phyloP scores from a whole-genome alignment of 2,329 filamentous ascomycete genomes.

The Colletotrichum siamense region DNA sequence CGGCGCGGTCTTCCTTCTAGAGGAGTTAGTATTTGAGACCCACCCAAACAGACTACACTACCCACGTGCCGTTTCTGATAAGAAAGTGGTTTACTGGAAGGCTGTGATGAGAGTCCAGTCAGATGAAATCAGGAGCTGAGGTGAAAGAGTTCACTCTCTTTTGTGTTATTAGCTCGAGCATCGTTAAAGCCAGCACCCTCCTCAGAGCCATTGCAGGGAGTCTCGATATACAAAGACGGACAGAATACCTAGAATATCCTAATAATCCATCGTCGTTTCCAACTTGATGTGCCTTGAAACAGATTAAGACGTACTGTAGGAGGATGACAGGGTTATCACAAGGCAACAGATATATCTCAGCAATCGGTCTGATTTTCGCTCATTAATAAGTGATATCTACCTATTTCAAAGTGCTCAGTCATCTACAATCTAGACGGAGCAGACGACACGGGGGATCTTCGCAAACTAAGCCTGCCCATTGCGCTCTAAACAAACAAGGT shows the following conservation, averaged over 20 bases:
- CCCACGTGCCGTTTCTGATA: neutral
- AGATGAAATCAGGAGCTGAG: neutral
- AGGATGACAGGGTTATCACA: neutral
- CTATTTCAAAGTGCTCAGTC: neutral
- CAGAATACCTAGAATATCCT: neutral
- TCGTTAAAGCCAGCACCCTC: neutral
- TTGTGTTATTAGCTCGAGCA: neutral
- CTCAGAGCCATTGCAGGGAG: neutral
- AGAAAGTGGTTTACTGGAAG: neutral
- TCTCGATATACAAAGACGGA: neutral
- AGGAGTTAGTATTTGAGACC: neutral
- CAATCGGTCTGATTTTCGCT: neutral
- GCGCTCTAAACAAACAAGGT: neutral
- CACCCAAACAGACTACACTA: neutral
- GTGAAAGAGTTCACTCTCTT: neutral
- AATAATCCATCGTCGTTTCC: neutral
- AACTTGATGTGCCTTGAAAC: neutral
- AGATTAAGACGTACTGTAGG: neutral
- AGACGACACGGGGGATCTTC: neutral
- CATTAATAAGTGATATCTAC: neutral
- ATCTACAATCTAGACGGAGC: neutral
- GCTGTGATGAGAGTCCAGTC: neutral
- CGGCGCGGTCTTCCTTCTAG: neutral
- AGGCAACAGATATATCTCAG: neutral
- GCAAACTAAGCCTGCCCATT: neutral